Percentiles rank a stretch among this genome's conserved stretches.
Conservation (phyloP, 129 eudicot genomes). For the Centella asiatica region DNA sequence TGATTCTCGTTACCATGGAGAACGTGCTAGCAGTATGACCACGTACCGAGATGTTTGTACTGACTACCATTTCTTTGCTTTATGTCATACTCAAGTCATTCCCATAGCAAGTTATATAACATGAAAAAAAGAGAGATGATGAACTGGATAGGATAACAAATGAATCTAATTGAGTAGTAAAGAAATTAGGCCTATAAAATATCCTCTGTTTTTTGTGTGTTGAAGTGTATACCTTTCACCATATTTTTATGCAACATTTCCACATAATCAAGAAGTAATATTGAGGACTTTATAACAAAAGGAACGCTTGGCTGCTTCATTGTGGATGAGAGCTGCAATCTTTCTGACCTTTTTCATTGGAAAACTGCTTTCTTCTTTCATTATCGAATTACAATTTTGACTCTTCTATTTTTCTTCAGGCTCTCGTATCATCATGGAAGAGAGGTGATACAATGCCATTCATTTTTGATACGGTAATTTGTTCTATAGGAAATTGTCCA, state of each 20-base stretch:
- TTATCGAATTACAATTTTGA: too few relatives aligned
- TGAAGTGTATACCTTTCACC: background rate
- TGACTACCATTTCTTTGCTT: constrained; percentile 1
- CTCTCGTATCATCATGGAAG: constrained; percentile 90
- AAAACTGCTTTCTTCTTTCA: background rate
- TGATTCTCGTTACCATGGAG: constrained; percentile 99
- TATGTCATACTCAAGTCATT: background rate
- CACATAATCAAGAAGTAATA: background rate
- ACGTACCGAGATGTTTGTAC: constrained; percentile 73
- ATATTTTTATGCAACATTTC: background rate
- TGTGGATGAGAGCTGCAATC: background rate
- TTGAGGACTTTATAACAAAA: background rate
- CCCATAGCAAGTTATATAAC: background rate
- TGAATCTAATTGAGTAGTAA: background rate
- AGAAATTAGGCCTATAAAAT: background rate
- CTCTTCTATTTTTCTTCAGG: constrained; percentile 47
- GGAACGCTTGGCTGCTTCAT: background rate
- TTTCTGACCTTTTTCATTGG: background rate
- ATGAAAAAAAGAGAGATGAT: background rate
- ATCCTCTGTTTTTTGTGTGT: background rate
- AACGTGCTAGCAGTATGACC: constrained; percentile 73
- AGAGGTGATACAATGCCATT: constrained; percentile 97
- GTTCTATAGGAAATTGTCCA: background rate
- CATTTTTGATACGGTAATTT: constrained; percentile 78
- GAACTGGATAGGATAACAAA: too few relatives aligned